Base-by-base conservation (phyloP, 768 basidiomycete genomes). In the Boletus edulis region DNA sequence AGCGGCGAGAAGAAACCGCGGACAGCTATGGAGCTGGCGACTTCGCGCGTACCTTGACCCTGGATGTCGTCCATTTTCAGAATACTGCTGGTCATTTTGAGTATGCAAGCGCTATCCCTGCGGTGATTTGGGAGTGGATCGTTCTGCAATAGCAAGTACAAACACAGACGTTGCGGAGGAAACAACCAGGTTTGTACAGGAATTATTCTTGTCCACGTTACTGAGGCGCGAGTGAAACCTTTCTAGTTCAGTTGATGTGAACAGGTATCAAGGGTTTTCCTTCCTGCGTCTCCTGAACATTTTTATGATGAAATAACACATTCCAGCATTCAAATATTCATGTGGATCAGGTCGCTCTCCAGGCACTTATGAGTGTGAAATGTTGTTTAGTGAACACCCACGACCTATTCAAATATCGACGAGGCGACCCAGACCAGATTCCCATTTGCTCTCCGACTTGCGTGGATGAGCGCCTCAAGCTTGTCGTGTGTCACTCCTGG, bases 331-430 rank as follows among this genome's bases (percentile, higher is more conserved):
- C 22, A 22, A 22, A 22, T 22, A 22, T 22, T 22, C 53, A 44
- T 66, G 61, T 59, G 66, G 62, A 66, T 61, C 67, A 59, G 55
- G 58, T 57, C 64, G 44, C 35, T 41, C 20, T 24, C 42, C 46
- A 56, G 57, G 52, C 42, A 57, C 57, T 29, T 41, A 34, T 17
- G 32, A 46, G 44, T 37, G 44, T 52, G 50, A 54, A 42, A 32
- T 9, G 10, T 51, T n/a, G 40, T 56, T 32, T 15, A 39, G 20
- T 22, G 49, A 34, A 44, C 34, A 12, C 20, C 3, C 31, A 42
- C 11, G 38, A 34, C 49, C 12, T 37, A 18, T 45, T 43, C 46
- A 37, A n/a, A 11, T 6, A 35, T 49, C 20, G 22, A 46, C 34
- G 24, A 39, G 18, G 5, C 0, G 24, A 45, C 27, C 56, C 17